Conservation (phyloP, 495 filamentous ascomycete species). For the Pyronema omphalodes region DNA sequence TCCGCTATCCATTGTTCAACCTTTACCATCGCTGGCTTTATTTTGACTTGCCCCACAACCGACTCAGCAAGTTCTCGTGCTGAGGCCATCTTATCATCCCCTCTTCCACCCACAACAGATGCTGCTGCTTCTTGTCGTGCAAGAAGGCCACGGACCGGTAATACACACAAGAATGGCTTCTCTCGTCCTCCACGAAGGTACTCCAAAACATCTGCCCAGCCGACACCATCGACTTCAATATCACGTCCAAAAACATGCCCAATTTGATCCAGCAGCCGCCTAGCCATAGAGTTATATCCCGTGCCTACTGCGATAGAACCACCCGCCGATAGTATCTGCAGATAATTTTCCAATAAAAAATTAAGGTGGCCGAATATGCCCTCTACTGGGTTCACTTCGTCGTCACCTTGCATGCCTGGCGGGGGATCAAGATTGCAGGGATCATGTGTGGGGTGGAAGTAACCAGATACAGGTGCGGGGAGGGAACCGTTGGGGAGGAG, state of each 20-base stretch:
- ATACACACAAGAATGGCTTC: constrained; percentile 37
- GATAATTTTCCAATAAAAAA: constrained; percentile 67
- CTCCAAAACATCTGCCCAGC: constrained; percentile 93
- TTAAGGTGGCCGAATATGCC: constrained; percentile 33
- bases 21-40: constrained; percentile 16
- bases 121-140: constrained; percentile 5
- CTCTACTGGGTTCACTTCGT: constrained; percentile 14
- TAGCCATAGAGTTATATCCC: constrained; percentile 85
- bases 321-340: constrained; percentile 56
- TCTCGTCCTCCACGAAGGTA: constrained; percentile 72
- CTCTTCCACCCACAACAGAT: not conserved
- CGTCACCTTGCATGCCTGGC: constrained; percentile 1
- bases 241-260: constrained; percentile 87
- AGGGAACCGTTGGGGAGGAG: constrained; percentile 23
- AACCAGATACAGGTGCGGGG: constrained; percentile 14
- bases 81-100: constrained; percentile 5
- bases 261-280: constrained; percentile 74
- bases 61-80: constrained; percentile 21
- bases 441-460: constrained; percentile 21
- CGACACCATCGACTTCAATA: constrained; percentile 69
- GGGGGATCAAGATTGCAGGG: constrained; percentile 12
- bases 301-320: constrained; percentile 91
- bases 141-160: constrained; percentile 21
- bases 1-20: constrained; percentile 24
- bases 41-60: constrained; percentile 18